Evolutionary conservation across 78 protist species (phyloP).

Genomic region (slime mould (Dictyostelium discoideum)): dicty_2.7 NC_007089.4:4646501-4647000

Average conservation of each 20-base stretch:
- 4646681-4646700: neutral
- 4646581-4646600: neutral
- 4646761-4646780: neutral
- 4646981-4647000: neutral
- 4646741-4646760: neutral
- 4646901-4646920: neutral
- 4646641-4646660: neutral
- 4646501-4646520: neutral
- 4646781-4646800: neutral
- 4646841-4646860: too few species aligned
- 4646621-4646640: neutral
- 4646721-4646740: too few species aligned
- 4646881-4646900: neutral
- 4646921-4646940: neutral
- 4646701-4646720: neutral
- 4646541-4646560: slow-evolving; percentile 40
- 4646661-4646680: neutral
- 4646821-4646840: neutral
- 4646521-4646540: slow-evolving; percentile 11
- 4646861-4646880: too few species aligned
- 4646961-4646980: too few species aligned
- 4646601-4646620: neutral
- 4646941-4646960: neutral
- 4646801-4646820: neutral
- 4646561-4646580: slow-evolving; percentile 7